Evolutionary conservation across 2,329 filamentous ascomycete genomes (phyloP).

Genomic region (Pezicula radicicola): DNA sequence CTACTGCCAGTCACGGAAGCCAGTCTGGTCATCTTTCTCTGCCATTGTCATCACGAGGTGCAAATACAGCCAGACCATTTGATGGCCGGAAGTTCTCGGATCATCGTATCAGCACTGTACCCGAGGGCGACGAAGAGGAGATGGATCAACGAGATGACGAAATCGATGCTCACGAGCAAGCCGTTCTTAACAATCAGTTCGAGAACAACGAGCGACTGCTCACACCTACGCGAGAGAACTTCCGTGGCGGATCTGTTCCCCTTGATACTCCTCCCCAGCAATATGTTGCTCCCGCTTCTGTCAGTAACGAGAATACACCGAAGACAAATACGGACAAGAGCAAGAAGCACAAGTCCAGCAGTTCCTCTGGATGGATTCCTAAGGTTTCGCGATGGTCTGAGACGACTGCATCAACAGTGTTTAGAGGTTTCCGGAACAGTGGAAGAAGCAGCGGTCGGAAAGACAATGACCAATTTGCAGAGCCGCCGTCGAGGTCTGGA

Average conservation of each 20-base stretch:
- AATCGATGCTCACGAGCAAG: slow-evolving; percentile 40
- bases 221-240: slow-evolving; percentile 56
- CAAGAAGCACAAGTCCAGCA: slow-evolving; percentile 85
- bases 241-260: slow-evolving; percentile 51
- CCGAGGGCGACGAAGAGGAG: slow-evolving; percentile 74
- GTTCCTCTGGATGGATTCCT: slow-evolving; percentile 75
- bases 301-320: slow-evolving; percentile 79
- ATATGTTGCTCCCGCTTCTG: slow-evolving; percentile 30
- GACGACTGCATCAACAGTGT: slow-evolving; percentile 86
- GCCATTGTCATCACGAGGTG: slow-evolving; percentile 43
- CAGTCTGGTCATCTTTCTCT: slow-evolving; percentile 75
- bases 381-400: slow-evolving; percentile 98
- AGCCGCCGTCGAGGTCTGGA: slow-evolving; percentile 67
- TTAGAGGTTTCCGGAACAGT: slow-evolving; percentile 72
- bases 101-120: slow-evolving; percentile 86
- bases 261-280: slow-evolving; percentile 58
- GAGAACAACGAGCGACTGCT: slow-evolving; percentile 57
- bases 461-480: slow-evolving; percentile 50
- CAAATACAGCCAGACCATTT: slow-evolving; percentile 32
- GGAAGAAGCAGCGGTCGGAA: slow-evolving; percentile 54
- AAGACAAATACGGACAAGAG: slow-evolving; percentile 62
- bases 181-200: slow-evolving; percentile 50
- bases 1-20: slow-evolving; percentile 66
- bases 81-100: slow-evolving; percentile 57
- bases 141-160: slow-evolving; percentile 46